A percentile compares a stretch with the other conserved stretches of the same genome.
These are phyloP conservation scores for Thelonectria blattea DNA, from an alignment of 2,329 filamentous ascomycete genomes.

Conservation along the genomic window DNA sequence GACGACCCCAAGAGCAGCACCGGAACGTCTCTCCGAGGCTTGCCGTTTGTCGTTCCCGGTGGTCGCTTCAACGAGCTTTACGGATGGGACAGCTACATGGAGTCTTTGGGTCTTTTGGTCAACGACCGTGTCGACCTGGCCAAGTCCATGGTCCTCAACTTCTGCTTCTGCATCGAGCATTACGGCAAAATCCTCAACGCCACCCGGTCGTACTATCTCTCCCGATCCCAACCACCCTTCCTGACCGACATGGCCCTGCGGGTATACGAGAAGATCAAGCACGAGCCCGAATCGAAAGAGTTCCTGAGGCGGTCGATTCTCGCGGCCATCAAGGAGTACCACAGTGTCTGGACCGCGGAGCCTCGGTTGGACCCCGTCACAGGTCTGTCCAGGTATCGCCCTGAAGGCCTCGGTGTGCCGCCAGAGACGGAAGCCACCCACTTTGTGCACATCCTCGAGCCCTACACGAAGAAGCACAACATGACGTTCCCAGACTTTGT, in stretches of 20 bases:
- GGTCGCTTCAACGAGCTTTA: slow-evolving; percentile 98
- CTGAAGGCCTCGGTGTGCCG: slow-evolving; percentile 83
- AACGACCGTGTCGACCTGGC: slow-evolving; percentile 86
- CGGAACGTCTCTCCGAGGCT: slow-evolving; percentile 74
- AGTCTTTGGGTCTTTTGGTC: slow-evolving; percentile 85
- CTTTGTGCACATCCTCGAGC: slow-evolving; percentile 81
- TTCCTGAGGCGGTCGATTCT: slow-evolving; percentile 82
- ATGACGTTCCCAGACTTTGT: slow-evolving; percentile 88
- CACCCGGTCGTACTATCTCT: slow-evolving; percentile 93
- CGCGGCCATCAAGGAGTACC: slow-evolving; percentile 96
- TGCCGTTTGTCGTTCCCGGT: slow-evolving; percentile 96
- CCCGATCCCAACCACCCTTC: slow-evolving; percentile 93
- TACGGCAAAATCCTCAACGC: slow-evolving; percentile 99
- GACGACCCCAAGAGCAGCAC: slow-evolving; percentile 64
- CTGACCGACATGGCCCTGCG: slow-evolving; percentile 96
- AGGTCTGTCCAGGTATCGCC: slow-evolving; percentile 83
- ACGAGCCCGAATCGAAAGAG: slow-evolving; percentile 78
- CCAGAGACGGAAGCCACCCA: slow-evolving; percentile 90
- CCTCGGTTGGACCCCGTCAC: slow-evolving; percentile 80
- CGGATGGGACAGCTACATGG: slow-evolving; percentile 99
- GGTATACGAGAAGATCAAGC: slow-evolving; percentile 91
- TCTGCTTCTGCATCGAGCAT: slow-evolving; percentile 97
- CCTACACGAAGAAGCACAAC: slow-evolving; percentile 82
- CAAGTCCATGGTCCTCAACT: slow-evolving; percentile 94
- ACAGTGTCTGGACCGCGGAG: slow-evolving; percentile 82